Percentiles rank a stretch among this genome's conserved stretches.
These are phyloP conservation scores for Babesia ovis DNA, from an alignment of 169 alveolate species.

Conservation along the genomic window DNA sequence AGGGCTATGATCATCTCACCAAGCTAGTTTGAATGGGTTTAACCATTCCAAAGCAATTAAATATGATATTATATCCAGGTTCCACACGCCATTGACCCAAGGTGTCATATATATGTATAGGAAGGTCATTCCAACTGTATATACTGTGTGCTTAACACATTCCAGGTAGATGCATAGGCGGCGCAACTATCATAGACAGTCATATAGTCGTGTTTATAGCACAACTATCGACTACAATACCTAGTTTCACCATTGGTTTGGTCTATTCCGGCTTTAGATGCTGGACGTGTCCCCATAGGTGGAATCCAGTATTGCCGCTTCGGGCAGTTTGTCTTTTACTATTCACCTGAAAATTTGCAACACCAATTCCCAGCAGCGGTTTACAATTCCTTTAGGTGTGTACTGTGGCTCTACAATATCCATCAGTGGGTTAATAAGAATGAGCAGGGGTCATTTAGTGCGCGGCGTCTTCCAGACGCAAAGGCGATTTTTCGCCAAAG, in stretches of 20 bases:
- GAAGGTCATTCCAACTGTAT: neutral
- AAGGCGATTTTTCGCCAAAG: slow-evolving; percentile 71
- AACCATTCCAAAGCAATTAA: neutral
- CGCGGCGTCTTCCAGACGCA: slow-evolving; percentile 50
- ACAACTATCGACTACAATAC: too few relatives aligned
- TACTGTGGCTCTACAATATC: too few relatives aligned
- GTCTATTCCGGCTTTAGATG: neutral
- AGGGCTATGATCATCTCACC: slow-evolving; percentile 5
- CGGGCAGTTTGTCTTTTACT: neutral
- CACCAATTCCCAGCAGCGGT: neutral
- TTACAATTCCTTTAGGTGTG: neutral
- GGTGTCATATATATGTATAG: neutral
- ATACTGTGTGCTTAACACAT: neutral
- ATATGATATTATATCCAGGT: neutral
- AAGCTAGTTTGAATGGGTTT: neutral
- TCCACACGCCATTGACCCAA: neutral
- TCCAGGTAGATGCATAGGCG: neutral
- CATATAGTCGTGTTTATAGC: too few relatives aligned
- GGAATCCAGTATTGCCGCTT: neutral
- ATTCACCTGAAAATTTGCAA: neutral
- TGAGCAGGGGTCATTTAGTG: slow-evolving; percentile 4
- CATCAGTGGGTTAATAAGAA: neutral
- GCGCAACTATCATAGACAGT: too few relatives aligned
- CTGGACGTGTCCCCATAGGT: slow-evolving; percentile 23
- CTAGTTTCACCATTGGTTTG: too few relatives aligned